Percentiles rank a stretch among this genome's conserved stretches.
Conservation (phyloP, 2,329 filamentous ascomycete genomes). For the Phyllosticta citriasiana region DNA sequence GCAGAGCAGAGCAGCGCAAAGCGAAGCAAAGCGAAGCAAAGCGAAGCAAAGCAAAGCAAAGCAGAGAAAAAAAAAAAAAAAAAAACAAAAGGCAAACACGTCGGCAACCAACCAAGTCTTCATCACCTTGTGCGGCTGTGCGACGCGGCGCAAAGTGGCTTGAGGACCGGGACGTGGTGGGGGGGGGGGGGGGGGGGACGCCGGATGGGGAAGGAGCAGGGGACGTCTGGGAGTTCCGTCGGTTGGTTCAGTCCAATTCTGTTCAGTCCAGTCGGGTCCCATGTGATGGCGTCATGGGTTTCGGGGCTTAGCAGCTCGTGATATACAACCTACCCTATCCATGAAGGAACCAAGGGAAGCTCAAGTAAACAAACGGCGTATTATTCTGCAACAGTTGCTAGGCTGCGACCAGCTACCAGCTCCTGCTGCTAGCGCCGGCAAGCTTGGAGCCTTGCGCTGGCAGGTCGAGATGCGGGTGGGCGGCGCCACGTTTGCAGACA, state of each 20-base stretch:
- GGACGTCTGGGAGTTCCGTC: not conserved
- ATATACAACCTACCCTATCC: too few relatives aligned
- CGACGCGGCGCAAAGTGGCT: not conserved
- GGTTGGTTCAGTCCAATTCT: too few relatives aligned
- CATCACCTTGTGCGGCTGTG: not conserved
- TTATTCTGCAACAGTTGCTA: not conserved
- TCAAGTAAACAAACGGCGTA: not conserved
- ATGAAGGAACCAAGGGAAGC: too few relatives aligned
- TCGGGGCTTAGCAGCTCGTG: not conserved
- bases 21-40: not conserved
- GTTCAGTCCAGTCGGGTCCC: not conserved
- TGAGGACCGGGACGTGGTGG: not conserved
- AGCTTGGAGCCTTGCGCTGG: not conserved
- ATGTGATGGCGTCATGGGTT: not conserved
- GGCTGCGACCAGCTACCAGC: not conserved
- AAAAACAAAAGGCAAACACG: constrained; percentile 1
- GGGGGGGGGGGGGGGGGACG: not conserved
- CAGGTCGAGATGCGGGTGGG: not conserved
- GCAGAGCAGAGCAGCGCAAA: not conserved
- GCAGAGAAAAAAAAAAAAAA: not conserved
- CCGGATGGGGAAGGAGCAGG: not conserved
- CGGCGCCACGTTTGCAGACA: not conserved
- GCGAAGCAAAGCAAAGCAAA: not conserved
- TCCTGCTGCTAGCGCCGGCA: not conserved
- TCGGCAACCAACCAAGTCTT: not conserved